A percentile compares a stretch with the other conserved stretches of the same genome.
phyloP scores from a whole-genome alignment of 495 filamentous ascomycete species.

The Trichoderma asperelloides region DNA sequence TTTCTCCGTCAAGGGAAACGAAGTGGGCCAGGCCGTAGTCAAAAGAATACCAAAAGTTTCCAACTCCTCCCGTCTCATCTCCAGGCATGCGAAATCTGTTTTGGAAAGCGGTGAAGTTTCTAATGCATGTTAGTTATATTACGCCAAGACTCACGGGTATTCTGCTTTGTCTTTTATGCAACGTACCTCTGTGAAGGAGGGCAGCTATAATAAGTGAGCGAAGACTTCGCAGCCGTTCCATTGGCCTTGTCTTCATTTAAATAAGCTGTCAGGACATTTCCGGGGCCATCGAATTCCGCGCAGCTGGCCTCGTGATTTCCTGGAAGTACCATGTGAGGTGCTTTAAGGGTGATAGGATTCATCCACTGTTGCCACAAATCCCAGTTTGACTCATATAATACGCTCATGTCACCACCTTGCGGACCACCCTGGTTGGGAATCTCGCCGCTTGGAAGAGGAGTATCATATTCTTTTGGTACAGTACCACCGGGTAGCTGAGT shows the following conservation, averaged over 20 bases:
- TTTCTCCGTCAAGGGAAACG: conserved; percentile 47
- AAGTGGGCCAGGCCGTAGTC: conserved; percentile 49
- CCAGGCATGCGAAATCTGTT: conserved; percentile 20
- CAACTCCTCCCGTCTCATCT: conserved; percentile 22
- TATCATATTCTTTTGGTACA: conserved; percentile 29
- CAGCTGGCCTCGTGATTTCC: conserved; percentile 25
- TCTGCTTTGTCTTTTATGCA: neutral
- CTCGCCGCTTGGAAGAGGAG: conserved; percentile 39
- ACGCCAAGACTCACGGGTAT: neutral
- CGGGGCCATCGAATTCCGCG: conserved; percentile 41
- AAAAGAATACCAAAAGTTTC: conserved; percentile 54
- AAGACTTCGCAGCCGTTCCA: conserved; percentile 18
- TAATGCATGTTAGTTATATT: neutral
- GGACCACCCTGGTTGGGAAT: conserved; percentile 39
- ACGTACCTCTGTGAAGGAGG: conserved; percentile 28
- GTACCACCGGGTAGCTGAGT: conserved; percentile 26
- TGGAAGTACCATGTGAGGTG: conserved; percentile 27
- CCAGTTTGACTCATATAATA: conserved; percentile 41
- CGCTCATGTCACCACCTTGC: conserved; percentile 41
- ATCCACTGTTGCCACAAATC: conserved; percentile 42
- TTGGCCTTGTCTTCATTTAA: conserved; percentile 28
- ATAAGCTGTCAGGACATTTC: conserved; percentile 39
- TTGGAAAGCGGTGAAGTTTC: conserved; percentile 27
- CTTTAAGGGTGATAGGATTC: conserved; percentile 20
- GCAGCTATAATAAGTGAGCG: conserved; percentile 39